These are phyloP conservation scores for Ustilago sp. DNA, from an alignment of 1,284 basidiomycete genomes.

Conservation along the genomic window DNA sequence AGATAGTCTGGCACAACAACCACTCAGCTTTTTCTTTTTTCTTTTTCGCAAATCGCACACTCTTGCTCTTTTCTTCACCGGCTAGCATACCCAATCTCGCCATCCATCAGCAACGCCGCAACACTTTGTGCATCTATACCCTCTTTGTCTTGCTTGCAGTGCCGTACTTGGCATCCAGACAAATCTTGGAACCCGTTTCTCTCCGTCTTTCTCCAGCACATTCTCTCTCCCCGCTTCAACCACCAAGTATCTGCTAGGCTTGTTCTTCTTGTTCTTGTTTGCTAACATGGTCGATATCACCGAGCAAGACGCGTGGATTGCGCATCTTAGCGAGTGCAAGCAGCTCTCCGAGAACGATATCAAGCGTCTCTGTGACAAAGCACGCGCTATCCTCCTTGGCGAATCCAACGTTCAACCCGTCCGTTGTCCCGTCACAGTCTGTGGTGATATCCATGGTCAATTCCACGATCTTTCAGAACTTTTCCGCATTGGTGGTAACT, in stretches of 20 bases:
- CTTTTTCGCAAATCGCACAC: not conserved
- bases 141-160: not conserved
- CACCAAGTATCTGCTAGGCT: not conserved
- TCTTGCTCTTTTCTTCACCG: not conserved
- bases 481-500: conserved; percentile 98
- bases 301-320: conserved; percentile 79
- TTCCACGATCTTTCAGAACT: conserved; percentile 96
- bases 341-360: conserved; percentile 95
- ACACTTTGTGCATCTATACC: conserved; percentile 19
- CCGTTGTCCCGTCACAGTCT: conserved; percentile 77
- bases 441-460: conserved; percentile 93
- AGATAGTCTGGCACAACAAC: conserved; percentile 3
- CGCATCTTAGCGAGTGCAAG: conserved; percentile 97
- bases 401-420: conserved; percentile 80
- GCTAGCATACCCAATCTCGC: not conserved
- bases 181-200: not conserved
- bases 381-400: conserved; percentile 93
- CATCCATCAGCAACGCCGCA: not conserved
- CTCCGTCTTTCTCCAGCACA: not conserved
- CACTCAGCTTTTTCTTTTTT: conserved; percentile 1
- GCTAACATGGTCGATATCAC: conserved; percentile 65
- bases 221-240: not conserved
- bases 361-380: conserved; percentile 98
- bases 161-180: not conserved
- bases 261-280: not conserved